Percentiles rank a stretch among this genome's conserved stretches.
Evolutionary conservation across 2,329 filamentous ascomycete species (phyloP).

Genomic region (Mycosphaerelloides madeirae): DNA sequence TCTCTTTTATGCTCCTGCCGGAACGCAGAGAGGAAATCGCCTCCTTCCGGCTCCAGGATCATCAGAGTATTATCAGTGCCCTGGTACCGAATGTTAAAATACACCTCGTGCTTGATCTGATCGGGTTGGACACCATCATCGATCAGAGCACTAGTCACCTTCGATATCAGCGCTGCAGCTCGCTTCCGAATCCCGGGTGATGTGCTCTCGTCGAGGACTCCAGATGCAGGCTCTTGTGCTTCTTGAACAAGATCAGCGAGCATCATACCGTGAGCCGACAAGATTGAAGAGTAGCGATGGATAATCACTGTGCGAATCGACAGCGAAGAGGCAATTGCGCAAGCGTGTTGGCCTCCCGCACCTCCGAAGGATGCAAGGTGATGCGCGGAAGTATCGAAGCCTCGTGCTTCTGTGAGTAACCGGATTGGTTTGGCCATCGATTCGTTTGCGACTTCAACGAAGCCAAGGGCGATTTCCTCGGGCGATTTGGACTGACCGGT

Average conservation of each 20-base stretch:
- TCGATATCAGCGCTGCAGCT: conserved; percentile 29
- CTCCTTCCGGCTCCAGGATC: conserved; percentile 38
- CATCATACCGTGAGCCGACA: conserved; percentile 86
- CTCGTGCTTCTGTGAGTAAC: conserved; percentile 81
- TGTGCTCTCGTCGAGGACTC: conserved; percentile 51
- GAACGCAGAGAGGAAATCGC: conserved; percentile 38
- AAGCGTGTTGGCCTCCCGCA: conserved; percentile 80
- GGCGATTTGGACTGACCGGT: conserved; percentile 52
- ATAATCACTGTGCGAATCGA: conserved; percentile 77
- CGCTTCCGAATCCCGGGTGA: conserved; percentile 47
- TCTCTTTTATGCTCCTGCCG: conserved; percentile 37
- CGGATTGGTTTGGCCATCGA: conserved; percentile 82
- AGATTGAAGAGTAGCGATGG: conserved; percentile 76
- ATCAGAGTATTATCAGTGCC: conserved; percentile 49
- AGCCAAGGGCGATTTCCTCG: conserved; percentile 80
- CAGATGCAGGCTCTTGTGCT: conserved; percentile 65
- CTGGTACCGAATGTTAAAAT: conserved; percentile 48
- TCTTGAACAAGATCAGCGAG: conserved; percentile 86
- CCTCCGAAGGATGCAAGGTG: conserved; percentile 82
- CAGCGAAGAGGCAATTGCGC: conserved; percentile 74
- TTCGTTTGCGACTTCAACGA: conserved; percentile 79
- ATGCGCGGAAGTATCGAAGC: conserved; percentile 79
- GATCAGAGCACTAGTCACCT: conserved; percentile 37
- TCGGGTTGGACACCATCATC: conserved; percentile 41
- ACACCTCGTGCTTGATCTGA: conserved; percentile 42